phyloP scores from a whole-genome alignment of 2,329 filamentous ascomycete species.

The Beauveria varroae region DNA sequence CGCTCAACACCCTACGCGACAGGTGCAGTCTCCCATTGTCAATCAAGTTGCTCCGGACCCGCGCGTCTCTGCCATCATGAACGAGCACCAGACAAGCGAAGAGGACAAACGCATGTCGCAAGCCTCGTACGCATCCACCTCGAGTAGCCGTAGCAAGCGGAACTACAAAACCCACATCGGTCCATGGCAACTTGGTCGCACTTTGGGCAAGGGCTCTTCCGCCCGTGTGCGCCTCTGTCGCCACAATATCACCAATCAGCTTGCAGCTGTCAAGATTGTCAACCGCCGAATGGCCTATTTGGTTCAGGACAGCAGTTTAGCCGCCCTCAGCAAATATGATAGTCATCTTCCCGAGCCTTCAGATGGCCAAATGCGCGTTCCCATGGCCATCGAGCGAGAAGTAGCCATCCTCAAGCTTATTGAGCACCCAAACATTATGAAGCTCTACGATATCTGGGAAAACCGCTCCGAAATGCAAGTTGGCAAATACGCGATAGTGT shows the following conservation, averaged over 20 bases:
- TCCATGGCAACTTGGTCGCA: slow-evolving; percentile 87
- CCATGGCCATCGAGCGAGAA: slow-evolving; percentile 85
- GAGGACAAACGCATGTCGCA: slow-evolving; percentile 32
- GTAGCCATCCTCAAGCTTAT: slow-evolving; percentile 96
- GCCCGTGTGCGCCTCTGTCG: slow-evolving; percentile 81
- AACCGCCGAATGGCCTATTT: slow-evolving; percentile 73
- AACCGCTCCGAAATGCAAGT: slow-evolving; percentile 87
- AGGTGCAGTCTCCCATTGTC: slow-evolving; percentile 7
- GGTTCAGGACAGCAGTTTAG: slow-evolving; percentile 78
- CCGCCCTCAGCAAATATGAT: slow-evolving; percentile 70
- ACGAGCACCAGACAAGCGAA: slow-evolving; percentile 23
- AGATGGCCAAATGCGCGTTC: slow-evolving; percentile 63
- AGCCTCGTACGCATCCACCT: slow-evolving; percentile 33
- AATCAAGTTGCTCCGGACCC: slow-evolving; percentile 12
- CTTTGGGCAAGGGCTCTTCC: slow-evolving; percentile 81
- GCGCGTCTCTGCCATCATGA: slow-evolving; percentile 19
- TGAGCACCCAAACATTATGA: slow-evolving; percentile 90
- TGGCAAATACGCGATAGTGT: neutral
- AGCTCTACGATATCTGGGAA: slow-evolving; percentile 95
- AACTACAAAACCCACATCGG: slow-evolving; percentile 70
- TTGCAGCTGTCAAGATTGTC: slow-evolving; percentile 92
- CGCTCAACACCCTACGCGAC: slow-evolving; percentile 13
- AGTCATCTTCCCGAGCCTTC: slow-evolving; percentile 46
- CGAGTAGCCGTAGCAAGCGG: slow-evolving; percentile 32
- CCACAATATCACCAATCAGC: slow-evolving; percentile 69